These are phyloP conservation scores for Marchantia polymorpha DNA, from an alignment of 225 moss, liverwort and hornwort genomes.

Conservation along the genomic window DNA sequence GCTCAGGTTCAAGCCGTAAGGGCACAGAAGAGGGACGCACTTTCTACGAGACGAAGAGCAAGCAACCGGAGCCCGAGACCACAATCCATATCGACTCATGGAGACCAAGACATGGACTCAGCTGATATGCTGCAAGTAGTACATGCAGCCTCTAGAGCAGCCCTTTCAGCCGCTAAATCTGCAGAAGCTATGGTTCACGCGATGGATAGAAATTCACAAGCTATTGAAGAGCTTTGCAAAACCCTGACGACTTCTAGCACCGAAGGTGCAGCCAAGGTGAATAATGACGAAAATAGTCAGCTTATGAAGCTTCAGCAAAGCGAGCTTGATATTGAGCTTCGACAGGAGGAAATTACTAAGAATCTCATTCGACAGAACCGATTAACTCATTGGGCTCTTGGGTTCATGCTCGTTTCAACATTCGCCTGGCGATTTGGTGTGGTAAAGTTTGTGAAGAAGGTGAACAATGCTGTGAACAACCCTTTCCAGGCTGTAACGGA, in stretches of 20 bases:
- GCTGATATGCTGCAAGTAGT: slow-evolving; percentile 28
- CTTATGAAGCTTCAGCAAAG: slow-evolving; percentile 1
- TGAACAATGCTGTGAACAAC: slow-evolving; percentile 28
- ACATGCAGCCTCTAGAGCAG: slow-evolving; percentile 33
- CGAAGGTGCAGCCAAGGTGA: neutral
- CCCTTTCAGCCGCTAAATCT: slow-evolving; percentile 35
- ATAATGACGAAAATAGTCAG: neutral
- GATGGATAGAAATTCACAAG: slow-evolving; percentile 38
- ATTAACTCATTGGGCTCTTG: slow-evolving; percentile 46
- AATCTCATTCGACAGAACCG: slow-evolving; percentile 32
- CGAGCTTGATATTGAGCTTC: slow-evolving; percentile 22
- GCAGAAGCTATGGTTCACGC: slow-evolving; percentile 27
- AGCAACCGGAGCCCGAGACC: slow-evolving; percentile 7
- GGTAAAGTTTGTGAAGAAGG: slow-evolving; percentile 26
- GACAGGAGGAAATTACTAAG: slow-evolving; percentile 31
- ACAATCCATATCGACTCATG: neutral
- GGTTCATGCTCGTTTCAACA: slow-evolving; percentile 38
- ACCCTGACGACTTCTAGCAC: slow-evolving; percentile 10
- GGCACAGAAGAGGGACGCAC: slow-evolving; percentile 12
- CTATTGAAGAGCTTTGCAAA: slow-evolving; percentile 37
- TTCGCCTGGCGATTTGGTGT: slow-evolving; percentile 41
- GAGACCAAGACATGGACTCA: slow-evolving; percentile 20
- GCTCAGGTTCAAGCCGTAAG: slow-evolving; percentile 42
- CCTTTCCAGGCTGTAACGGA: slow-evolving; percentile 32
- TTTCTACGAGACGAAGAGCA: neutral